These are phyloP conservation scores for Didymella lethalis DNA, from an alignment of 2,329 filamentous ascomycete species.

Conservation along the genomic window DNA sequence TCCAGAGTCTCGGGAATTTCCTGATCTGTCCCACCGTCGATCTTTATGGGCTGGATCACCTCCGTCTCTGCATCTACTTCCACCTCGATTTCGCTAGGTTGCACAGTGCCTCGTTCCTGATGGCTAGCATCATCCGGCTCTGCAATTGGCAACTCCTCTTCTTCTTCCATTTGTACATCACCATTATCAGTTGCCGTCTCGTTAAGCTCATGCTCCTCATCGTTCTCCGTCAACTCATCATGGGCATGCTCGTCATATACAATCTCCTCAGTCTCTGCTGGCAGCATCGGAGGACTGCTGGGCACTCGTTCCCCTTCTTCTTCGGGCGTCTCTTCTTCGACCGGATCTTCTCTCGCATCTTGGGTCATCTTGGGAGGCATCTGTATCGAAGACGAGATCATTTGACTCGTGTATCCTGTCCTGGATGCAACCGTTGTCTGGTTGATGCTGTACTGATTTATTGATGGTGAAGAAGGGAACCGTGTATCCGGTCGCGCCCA, in stretches of 20 bases:
- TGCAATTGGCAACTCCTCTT: conserved; percentile 1
- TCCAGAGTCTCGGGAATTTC: conserved; percentile 39
- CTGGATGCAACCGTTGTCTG: conserved; percentile 45
- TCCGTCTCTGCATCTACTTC: conserved; percentile 18
- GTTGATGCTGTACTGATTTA: conserved; percentile 47
- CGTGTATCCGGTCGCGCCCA: conserved; percentile 34
- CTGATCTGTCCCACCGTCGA: conserved; percentile 22
- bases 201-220: conserved; percentile 30
- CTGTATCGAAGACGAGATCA: conserved; percentile 42
- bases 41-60: conserved; percentile 21
- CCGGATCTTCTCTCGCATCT: conserved; percentile 6
- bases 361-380: conserved; percentile 40
- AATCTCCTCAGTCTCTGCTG: conserved; percentile 24
- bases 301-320: conserved; percentile 46
- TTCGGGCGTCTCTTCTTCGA: conserved; percentile 24
- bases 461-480: conserved; percentile 50
- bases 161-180: conserved; percentile 32
- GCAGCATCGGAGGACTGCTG: conserved; percentile 46
- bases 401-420: conserved; percentile 43
- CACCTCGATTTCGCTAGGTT: neutral
- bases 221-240: conserved; percentile 29
- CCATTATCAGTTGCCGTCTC: conserved; percentile 32
- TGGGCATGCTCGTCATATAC: conserved; percentile 39
- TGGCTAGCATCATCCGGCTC: neutral
- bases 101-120: conserved; percentile 2